Evolutionary conservation across 164 flowering plant species (phyloP), one percentile per base, ranked within the genome.

Genomic region (Magnolia kwangsiensis): DNA sequence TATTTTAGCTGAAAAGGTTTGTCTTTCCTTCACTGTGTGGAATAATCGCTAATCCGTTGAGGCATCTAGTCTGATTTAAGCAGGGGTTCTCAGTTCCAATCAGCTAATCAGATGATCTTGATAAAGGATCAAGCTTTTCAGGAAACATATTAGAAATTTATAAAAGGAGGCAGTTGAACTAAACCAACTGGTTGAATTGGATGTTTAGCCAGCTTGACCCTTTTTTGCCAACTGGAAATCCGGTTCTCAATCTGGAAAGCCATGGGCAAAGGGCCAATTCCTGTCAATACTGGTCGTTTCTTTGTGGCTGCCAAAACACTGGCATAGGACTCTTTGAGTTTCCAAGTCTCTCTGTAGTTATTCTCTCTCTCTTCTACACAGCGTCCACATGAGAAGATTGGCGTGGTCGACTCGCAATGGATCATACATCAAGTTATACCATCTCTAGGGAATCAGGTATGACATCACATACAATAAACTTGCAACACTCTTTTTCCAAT

Each of bases 301-400:
- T 7, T 8, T 16, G 16, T 55, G 61, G 61, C 9, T 51, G 58
- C 18, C 16, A 55, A 55, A 10, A 55, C 61, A 55, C 16, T 55
- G 13, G 18, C 18, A 16, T 55, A 55, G 61, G 7, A 55, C 61
- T 55, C 61, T 55, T 55, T 55, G 61, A 55, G 18, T 10, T 55
- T 16, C 61, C 61, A 55, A 55, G 14, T 74, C 71, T 74, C 10
- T 69, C 14, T 77, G 29, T 16, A 55, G 16, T 16, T 10, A 55
- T 55, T 55, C 61, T 55, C 1, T 55, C 3, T 10, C 18, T 55
- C 18, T 55, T 10, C 18, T 13, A 16, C 61, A 45, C 88, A 93
- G 96, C 98, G 97, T 82, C 96, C 99, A 70, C 98, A 95, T 85
- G 98, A 95, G 84, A 96, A 96, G 74, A 96, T 96, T 79, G 99